These are phyloP conservation scores for Favolaschia claudopus DNA, from an alignment of 768 basidiomycete species.

Conservation along the genomic window DNA sequence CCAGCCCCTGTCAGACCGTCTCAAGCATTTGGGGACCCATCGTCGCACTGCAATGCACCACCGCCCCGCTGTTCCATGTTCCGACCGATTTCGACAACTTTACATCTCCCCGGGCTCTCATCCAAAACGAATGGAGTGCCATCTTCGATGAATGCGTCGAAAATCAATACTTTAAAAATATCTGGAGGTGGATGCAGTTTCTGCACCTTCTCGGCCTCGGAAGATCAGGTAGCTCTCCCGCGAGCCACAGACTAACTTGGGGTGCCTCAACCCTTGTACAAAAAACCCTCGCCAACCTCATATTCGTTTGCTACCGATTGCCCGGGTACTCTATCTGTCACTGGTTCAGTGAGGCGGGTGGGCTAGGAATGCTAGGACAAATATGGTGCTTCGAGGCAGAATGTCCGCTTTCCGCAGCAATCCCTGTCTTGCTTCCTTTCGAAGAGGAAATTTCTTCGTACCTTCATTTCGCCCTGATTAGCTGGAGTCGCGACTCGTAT, in stretches of 20 bases:
- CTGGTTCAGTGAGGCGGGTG: slow-evolving; percentile 1
- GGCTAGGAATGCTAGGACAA: slow-evolving; percentile 1
- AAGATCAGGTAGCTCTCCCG: background rate
- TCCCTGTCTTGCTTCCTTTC: background rate
- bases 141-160: background rate
- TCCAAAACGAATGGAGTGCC: slow-evolving; percentile 3
- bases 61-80: background rate
- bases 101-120: background rate
- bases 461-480: slow-evolving; percentile 1
- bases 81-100: background rate
- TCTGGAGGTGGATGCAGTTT: slow-evolving; percentile 10
- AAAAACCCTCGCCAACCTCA: background rate
- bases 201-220: background rate
- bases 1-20: background rate
- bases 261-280: background rate
- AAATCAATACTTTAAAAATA: background rate
- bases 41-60: background rate
- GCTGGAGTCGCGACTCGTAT: slow-evolving; percentile 3
- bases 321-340: slow-evolving; percentile 10
- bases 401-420: background rate
- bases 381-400: slow-evolving; percentile 2
- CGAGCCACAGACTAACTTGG: background rate
- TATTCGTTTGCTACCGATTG: background rate
- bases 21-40: background rate
- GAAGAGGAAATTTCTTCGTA: background rate